Evolutionary conservation across 2,329 filamentous ascomycete species (phyloP).

Genomic region (Xylaria sp.): DNA sequence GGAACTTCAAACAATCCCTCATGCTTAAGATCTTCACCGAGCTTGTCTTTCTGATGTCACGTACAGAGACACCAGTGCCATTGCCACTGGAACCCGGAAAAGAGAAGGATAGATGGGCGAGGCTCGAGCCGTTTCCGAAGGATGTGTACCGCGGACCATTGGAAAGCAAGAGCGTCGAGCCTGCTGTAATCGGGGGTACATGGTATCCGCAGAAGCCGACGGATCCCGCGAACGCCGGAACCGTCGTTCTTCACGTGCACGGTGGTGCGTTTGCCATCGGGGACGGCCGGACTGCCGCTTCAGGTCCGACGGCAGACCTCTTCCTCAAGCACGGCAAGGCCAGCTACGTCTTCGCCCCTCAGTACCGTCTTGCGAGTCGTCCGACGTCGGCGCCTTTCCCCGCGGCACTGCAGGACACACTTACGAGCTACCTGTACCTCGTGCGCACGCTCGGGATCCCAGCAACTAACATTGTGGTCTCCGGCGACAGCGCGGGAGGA

Average conservation of each 20-base stretch:
- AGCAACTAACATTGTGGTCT: conserved; percentile 55
- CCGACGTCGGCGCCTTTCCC: conserved; percentile 57
- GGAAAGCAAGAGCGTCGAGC: conserved; percentile 34
- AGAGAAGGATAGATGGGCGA: conserved; percentile 40
- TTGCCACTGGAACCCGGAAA: conserved; percentile 40
- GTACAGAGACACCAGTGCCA: conserved; percentile 31
- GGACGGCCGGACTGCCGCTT: conserved; percentile 36
- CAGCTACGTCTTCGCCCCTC: conserved; percentile 56
- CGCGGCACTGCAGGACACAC: conserved; percentile 60
- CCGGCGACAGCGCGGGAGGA: conserved; percentile 62
- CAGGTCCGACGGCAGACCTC: conserved; percentile 38
- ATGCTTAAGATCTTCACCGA: conserved; percentile 25
- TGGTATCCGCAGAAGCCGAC: conserved; percentile 45
- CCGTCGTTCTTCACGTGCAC: conserved; percentile 46
- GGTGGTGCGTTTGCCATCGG: conserved; percentile 45
- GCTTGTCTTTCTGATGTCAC: conserved; percentile 20
- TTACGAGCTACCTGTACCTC: conserved; percentile 60
- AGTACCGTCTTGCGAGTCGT: conserved; percentile 60
- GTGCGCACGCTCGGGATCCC: conserved; percentile 51
- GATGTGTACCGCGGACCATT: conserved; percentile 43
- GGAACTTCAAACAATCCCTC: conserved; percentile 41
- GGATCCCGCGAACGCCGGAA: conserved; percentile 12
- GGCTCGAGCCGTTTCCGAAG: conserved; percentile 36
- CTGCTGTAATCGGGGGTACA: conserved; percentile 46
- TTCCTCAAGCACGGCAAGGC: conserved; percentile 52